Evolutionary conservation across 108 stramenopile genomes (phyloP), one percentile per base, ranked within the genome.

Genomic region (Discostella stelligeroides): DNA sequence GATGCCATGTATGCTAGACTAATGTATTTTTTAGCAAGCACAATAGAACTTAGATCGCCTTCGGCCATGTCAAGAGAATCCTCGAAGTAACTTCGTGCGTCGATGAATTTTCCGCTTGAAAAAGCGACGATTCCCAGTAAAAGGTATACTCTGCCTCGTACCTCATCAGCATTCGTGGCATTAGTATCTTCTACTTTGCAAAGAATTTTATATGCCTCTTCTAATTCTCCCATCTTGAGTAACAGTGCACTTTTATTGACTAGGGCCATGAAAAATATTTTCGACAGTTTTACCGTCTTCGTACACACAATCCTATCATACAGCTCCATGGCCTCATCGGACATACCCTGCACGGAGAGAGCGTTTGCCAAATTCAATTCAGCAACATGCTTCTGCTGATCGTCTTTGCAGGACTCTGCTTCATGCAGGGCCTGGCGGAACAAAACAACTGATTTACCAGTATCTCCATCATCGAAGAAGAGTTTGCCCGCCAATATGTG

Each of bases 291-390:
- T 15, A 49, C 27, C 14, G 39, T 17, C 28, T 50, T 50, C 48
- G 38, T 78, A 25, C 55, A 43, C 14, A 66, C 20, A 25, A 78
- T 13, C 15, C 60, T 58, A 11, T 70, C 64, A 39, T 78, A 78
- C 12, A 55, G 21, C n/a, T 60, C 51, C 34, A 70, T 38, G 30
- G 76, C 68, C 48, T 60, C 50, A n/a, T 66, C 64, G 9, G 38
- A 40, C 25, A 70, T 68, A 0, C 69, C 76, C 21, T 62, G 55
- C 0, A 64, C 65, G 13, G 64, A 53, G 45, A 68, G 29, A 25
- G 69, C 63, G 37, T 78, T 78, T 18, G 76, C 76, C 47, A 78
- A 51, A 63, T 66, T 78, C 58, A 78, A 56, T 46, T 43, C 42
- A 17, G 60, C 60, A 12, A 69, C 54, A 10, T 30, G 40, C 53